A percentile compares a stretch with the other conserved stretches of the same genome.
Conservation (phyloP, 805 yeast species). For the Candida argentea region DNA sequence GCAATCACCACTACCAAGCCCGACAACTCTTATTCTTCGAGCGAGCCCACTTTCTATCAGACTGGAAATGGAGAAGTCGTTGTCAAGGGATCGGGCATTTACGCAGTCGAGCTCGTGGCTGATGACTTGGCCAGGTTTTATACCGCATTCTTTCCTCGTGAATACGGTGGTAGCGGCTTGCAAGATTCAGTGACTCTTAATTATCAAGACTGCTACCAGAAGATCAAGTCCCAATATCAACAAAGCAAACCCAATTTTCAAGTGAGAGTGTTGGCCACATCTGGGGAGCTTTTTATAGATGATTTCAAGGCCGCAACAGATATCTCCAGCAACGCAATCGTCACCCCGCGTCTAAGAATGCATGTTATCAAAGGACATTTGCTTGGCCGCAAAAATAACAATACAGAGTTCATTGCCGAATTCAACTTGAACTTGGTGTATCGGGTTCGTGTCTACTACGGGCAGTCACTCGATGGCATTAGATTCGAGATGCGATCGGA, state of each 20-base stretch:
- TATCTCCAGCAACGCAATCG: conserved; percentile 3
- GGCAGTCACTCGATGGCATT: conserved; percentile 76
- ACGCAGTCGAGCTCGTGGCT: conserved; percentile 58
- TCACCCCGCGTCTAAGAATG: conserved; percentile 25
- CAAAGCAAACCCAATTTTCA: conserved; percentile 26
- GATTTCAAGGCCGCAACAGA: conserved; percentile 30
- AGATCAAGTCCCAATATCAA: conserved; percentile 15
- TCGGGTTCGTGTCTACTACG: conserved; percentile 60
- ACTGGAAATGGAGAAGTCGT: conserved; percentile 15
- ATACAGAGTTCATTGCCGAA: conserved; percentile 12
- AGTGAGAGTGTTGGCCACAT: conserved; percentile 47
- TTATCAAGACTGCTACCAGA: conserved; percentile 28
- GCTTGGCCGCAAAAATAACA: conserved; percentile 18
- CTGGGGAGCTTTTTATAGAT: conserved; percentile 49
- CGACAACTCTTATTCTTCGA: conserved; percentile 7
- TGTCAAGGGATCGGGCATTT: conserved; percentile 47
- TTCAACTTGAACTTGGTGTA: conserved; percentile 30
- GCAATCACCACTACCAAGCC: conserved; percentile 21
- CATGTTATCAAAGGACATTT: conserved; percentile 28
- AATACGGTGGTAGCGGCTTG: conserved; percentile 52
- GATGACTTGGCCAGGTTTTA: conserved; percentile 48
- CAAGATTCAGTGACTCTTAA: conserved; percentile 41
- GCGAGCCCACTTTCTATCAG: conserved; percentile 15
- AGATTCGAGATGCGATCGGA: conserved; percentile 30
- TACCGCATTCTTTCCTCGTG: conserved; percentile 49